Conservation (phyloP, 495 filamentous ascomycete genomes). For the Penicillium mononematosum region DNA sequence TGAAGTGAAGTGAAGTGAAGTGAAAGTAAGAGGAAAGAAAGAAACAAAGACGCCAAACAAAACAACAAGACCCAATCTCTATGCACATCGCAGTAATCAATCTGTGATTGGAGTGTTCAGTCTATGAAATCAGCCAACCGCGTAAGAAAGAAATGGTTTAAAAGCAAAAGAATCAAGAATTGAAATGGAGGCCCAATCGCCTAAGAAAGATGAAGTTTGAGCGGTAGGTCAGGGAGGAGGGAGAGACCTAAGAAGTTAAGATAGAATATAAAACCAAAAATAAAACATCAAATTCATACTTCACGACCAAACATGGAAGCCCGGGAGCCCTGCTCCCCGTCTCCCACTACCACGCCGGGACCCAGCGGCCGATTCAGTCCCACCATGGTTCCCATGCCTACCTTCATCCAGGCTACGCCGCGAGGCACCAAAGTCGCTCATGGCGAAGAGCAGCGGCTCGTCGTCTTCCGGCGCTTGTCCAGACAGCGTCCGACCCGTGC, state of each 20-base stretch:
- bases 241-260: background rate
- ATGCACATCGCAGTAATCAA: slow-evolving; percentile 22
- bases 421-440: slow-evolving; percentile 75
- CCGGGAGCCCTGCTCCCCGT: slow-evolving; percentile 37
- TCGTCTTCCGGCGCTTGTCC: slow-evolving; percentile 58
- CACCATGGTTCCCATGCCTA: slow-evolving; percentile 47
- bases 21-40: background rate
- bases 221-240: slow-evolving; percentile 5
- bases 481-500: slow-evolving; percentile 34
- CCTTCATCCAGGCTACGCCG: slow-evolving; percentile 74
- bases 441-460: slow-evolving; percentile 80
- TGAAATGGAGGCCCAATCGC: slow-evolving; percentile 1
- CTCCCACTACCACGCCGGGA: slow-evolving; percentile 44
- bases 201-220: slow-evolving; percentile 1
- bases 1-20: background rate
- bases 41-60: slow-evolving; percentile 4
- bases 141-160: slow-evolving; percentile 12
- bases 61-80: slow-evolving; percentile 18
- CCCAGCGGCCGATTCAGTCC: slow-evolving; percentile 29
- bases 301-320: slow-evolving; percentile 35
- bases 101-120: slow-evolving; percentile 13
- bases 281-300: background rate
- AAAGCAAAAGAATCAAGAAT: slow-evolving; percentile 7
- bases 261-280: slow-evolving; percentile 4
- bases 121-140: slow-evolving; percentile 27